phyloP scores from a whole-genome alignment of 352 stramenopile genomes.

The Pelagophyceae sp. region DNA sequence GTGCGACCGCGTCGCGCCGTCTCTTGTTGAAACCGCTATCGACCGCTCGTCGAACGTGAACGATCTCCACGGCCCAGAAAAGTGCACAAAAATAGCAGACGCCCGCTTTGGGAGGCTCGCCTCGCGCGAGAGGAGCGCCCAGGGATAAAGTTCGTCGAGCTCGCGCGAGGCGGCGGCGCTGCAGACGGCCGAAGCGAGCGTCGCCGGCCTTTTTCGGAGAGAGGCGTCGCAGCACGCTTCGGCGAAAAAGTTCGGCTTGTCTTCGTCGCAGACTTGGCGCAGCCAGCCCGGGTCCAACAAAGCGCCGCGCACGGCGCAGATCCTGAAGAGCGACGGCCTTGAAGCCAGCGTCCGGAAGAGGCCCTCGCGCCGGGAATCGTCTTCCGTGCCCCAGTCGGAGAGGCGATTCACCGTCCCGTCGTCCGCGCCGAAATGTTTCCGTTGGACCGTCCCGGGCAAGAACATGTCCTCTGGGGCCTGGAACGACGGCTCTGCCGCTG shows the following conservation, averaged over 20 bases:
- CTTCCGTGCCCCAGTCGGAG: neutral
- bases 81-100: neutral
- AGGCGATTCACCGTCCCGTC: neutral
- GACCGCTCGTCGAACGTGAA: neutral
- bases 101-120: neutral
- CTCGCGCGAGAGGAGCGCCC: neutral
- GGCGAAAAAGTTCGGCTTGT: neutral
- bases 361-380: neutral
- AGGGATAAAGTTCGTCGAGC: neutral
- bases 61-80: neutral
- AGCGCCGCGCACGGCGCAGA: neutral
- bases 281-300: neutral
- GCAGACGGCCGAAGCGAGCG: neutral
- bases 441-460: too few relatives aligned
- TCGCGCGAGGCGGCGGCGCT: neutral
- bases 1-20: neutral
- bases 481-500: neutral
- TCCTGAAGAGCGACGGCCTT: neutral
- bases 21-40: neutral
- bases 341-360: neutral
- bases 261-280: neutral
- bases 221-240: neutral
- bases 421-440: too few relatives aligned
- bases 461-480: neutral
- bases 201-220: neutral